A percentile compares a stretch with the other conserved stretches of the same genome.
Evolutionary conservation across 176 grass and related monocot species (phyloP).

Genomic region (Paspalum vaginatum): DNA sequence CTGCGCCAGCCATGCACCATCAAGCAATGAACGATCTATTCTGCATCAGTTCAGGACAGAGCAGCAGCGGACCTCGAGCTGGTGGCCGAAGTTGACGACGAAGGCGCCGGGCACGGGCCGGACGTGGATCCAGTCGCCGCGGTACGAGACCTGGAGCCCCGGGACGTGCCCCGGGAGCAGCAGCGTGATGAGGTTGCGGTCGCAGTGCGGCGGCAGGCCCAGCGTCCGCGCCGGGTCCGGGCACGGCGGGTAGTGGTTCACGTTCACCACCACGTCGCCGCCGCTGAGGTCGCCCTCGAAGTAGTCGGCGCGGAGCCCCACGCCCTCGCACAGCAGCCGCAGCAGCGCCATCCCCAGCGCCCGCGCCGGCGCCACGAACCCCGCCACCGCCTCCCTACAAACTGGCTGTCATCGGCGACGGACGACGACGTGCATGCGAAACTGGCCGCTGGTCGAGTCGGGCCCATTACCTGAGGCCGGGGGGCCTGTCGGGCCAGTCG

Average conservation of each 20-base stretch:
- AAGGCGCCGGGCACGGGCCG: constrained; percentile 48
- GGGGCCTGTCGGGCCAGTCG: constrained; percentile 65
- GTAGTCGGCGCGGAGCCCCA: constrained; percentile 55
- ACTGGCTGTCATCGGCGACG: too few species aligned
- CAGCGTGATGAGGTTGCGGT: constrained; percentile 67
- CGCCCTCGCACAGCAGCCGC: constrained; percentile 60
- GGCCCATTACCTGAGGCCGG: too few species aligned
- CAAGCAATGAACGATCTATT: too few species aligned
- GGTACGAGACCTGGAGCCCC: constrained; percentile 60
- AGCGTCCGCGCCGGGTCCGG: constrained; percentile 57
- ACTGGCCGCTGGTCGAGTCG: too few species aligned
- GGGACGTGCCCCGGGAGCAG: constrained; percentile 53
- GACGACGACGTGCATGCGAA: too few species aligned
- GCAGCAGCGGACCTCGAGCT: constrained; percentile 50
- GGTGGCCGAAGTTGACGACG: constrained; percentile 71
- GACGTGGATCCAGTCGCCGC: constrained; percentile 54
- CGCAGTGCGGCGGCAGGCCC: constrained; percentile 74
- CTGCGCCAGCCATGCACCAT: background rate
- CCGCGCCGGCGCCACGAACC: constrained; percentile 51
- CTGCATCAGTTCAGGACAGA: too few species aligned
- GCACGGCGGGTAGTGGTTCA: constrained; percentile 13
- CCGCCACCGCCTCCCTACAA: constrained; percentile 43
- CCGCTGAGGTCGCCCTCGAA: constrained; percentile 58
- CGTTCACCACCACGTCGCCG: constrained; percentile 62
- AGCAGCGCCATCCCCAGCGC: constrained; percentile 61